phyloP scores from a whole-genome alignment of 1,284 basidiomycete genomes.

The Marasmius fiardii region DNA sequence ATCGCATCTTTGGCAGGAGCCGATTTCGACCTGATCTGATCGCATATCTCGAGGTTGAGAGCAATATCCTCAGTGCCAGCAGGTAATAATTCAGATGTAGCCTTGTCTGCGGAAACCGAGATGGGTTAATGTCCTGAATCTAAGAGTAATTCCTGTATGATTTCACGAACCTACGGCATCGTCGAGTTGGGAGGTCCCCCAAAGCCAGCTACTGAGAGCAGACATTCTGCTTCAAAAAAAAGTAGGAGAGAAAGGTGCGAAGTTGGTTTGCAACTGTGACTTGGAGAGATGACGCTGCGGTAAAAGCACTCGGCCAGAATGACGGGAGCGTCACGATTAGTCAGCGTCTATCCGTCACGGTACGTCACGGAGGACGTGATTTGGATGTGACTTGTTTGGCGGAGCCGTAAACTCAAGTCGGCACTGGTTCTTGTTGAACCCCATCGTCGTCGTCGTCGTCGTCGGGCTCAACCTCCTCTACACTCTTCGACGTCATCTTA shows the following conservation, averaged over 20 bases:
- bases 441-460: constrained; percentile 10
- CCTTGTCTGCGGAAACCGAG: constrained; percentile 62
- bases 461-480: neutral
- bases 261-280: neutral
- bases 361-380: neutral
- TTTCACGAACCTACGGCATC: constrained; percentile 49
- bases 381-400: constrained; percentile 4
- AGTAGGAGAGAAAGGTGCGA: neutral
- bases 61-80: constrained; percentile 87
- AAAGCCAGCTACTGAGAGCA: constrained; percentile 47
- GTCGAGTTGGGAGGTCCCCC: constrained; percentile 57
- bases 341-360: no score
- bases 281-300: constrained; percentile 4
- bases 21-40: constrained; percentile 92
- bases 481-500: neutral
- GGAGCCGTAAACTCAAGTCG: constrained; percentile 6
- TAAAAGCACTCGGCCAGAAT: no score
- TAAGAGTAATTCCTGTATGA: neutral
- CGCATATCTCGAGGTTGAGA: constrained; percentile 93
- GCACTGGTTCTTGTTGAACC: constrained; percentile 10
- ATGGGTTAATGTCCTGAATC: neutral
- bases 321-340: no score
- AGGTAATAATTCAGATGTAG: constrained; percentile 86
- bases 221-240: constrained; percentile 32
- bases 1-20: constrained; percentile 85